Conservation (phyloP, 176 grass and related monocot genomes). For the Aegilops tauschii region DNA sequence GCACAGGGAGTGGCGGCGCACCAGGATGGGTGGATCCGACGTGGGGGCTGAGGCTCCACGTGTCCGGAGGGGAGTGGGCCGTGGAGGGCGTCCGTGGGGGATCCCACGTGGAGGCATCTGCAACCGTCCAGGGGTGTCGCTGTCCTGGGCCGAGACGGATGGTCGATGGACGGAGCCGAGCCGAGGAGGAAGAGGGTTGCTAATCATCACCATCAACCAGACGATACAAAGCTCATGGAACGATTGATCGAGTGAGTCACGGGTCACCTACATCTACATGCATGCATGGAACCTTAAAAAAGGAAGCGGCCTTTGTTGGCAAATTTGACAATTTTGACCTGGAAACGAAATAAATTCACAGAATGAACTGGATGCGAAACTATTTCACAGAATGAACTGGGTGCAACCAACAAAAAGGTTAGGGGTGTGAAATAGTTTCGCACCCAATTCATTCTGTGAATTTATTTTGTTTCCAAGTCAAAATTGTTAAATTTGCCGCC, state of each 20-base stretch:
- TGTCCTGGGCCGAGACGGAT: background rate
- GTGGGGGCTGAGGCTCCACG: background rate
- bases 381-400: too few relatives aligned
- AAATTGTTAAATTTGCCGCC: too few relatives aligned
- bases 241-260: background rate
- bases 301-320: background rate
- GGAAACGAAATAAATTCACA: too few relatives aligned
- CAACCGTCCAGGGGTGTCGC: background rate
- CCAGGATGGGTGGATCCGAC: background rate
- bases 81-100: too few relatives aligned
- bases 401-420: too few relatives aligned
- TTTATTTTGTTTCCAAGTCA: too few relatives aligned
- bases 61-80: background rate
- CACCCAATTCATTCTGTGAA: too few relatives aligned
- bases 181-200: background rate
- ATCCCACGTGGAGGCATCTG: slow-evolving; percentile 11
- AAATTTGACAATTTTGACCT: too few relatives aligned
- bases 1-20: background rate
- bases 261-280: background rate
- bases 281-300: background rate
- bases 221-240: background rate
- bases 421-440: too few relatives aligned
- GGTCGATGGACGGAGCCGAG: background rate
- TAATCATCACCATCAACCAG: slow-evolving; percentile 5
- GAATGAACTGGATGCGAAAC: too few relatives aligned